phyloP scores from a whole-genome alignment of 768 basidiomycete genomes.

The Pisolithus orientalis region DNA sequence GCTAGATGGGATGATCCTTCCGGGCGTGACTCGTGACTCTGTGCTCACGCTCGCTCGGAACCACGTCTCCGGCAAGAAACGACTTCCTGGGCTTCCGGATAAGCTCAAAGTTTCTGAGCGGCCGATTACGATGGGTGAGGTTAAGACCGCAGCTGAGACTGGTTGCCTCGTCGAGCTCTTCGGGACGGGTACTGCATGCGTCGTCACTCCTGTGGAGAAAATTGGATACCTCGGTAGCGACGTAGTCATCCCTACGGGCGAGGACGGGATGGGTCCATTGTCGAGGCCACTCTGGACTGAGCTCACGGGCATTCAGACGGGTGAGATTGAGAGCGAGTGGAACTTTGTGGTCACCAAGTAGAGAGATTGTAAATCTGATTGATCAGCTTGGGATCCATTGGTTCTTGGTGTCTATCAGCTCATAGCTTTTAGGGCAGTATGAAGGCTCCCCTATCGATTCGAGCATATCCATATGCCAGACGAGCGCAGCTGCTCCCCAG shows the following conservation, averaged over 20 bases:
- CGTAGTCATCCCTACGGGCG: slow-evolving; percentile 48
- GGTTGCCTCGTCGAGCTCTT: slow-evolving; percentile 47
- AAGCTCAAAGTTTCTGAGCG: slow-evolving; percentile 61
- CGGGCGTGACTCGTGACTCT: slow-evolving; percentile 64
- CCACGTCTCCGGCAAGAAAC: slow-evolving; percentile 44
- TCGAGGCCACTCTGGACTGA: slow-evolving; percentile 44
- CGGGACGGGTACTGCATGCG: slow-evolving; percentile 50
- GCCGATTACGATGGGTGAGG: slow-evolving; percentile 69
- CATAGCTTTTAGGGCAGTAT: background rate
- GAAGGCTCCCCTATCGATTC: background rate
- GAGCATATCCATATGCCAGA: too few species aligned
- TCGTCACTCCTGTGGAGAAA: slow-evolving; percentile 41
- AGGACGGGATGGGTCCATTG: slow-evolving; percentile 71
- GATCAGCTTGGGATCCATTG: background rate
- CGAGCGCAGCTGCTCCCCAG: too few species aligned
- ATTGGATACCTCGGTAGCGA: slow-evolving; percentile 57
- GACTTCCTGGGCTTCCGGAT: slow-evolving; percentile 46
- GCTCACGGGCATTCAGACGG: slow-evolving; percentile 65
- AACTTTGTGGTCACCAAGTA: slow-evolving; percentile 46
- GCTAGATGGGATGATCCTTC: slow-evolving; percentile 59
- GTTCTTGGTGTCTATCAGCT: background rate
- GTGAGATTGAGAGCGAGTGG: slow-evolving; percentile 74
- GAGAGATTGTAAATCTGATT: background rate
- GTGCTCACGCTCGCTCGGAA: slow-evolving; percentile 42
- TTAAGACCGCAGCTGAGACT: slow-evolving; percentile 41